Evolutionary conservation across 768 basidiomycete species (phyloP).

Genomic region (Termitomyces sp.): DNA sequence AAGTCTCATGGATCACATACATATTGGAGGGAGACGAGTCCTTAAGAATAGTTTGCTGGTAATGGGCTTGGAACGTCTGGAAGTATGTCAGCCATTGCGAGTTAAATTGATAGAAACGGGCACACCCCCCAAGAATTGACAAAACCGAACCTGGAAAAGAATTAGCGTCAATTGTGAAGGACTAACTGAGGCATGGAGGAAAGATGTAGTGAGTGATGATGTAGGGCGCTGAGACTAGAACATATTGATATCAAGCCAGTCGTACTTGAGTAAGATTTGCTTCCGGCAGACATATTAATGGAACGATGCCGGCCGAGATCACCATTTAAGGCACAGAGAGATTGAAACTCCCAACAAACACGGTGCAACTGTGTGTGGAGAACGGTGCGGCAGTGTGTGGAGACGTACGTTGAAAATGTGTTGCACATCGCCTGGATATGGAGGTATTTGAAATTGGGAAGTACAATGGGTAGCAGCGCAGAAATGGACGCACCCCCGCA

Average conservation of each 20-base stretch:
- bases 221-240: background rate
- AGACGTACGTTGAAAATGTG: slow-evolving; percentile 39
- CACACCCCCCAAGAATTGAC: slow-evolving; percentile 73
- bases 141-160: slow-evolving; percentile 47
- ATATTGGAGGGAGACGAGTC: slow-evolving; percentile 2
- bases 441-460: background rate
- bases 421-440: slow-evolving; percentile 35
- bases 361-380: background rate
- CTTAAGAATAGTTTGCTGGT: slow-evolving; percentile 1
- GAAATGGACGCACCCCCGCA: slow-evolving; percentile 27
- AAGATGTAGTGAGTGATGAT: background rate
- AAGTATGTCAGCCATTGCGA: background rate
- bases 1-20: background rate
- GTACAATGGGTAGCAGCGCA: no score
- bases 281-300: no score
- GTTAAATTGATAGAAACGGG: background rate
- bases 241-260: background rate
- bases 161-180: background rate
- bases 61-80: slow-evolving; percentile 8
- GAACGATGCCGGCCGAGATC: background rate
- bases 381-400: no score
- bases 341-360: background rate
- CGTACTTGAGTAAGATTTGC: background rate
- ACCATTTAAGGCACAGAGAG: no score
- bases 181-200: background rate